Evolutionary conservation across 1,139 yeast species (phyloP), one percentile per base, ranked within the genome.

Genomic region (Pichia cactophila): DNA sequence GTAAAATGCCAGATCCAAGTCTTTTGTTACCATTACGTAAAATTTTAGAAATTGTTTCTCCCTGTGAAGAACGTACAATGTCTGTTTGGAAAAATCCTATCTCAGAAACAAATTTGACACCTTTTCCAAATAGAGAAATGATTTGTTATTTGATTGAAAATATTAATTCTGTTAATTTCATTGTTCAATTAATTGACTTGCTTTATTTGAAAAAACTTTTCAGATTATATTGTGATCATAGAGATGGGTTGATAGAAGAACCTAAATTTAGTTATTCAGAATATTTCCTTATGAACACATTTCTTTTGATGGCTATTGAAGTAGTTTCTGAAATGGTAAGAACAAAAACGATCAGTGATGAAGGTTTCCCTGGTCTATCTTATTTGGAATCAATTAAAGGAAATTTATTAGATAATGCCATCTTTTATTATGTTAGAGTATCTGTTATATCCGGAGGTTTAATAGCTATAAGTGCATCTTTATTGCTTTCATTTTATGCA

Each of bases 381-480:
- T 52, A 53, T 6, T 36, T 59, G 9, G 47, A 48, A 26, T 44
- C 46, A 9, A 26, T 47, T 14, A 61, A 59, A 42, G 45, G 50
- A 2, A 20, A 42, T 1, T 44, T 58, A 41, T 50, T 60, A 26
- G 49, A 51, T n/a, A 69, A 72, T 59, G 66, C 78, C 0, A 61
- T 78, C 9, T 73, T 62, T 55, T 79, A 75, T 60, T 80, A 74
- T 56, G 75, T 73, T 50, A 66, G 77, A 48, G 60, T 78, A 1
- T 64, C 72, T 7, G 68, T 78, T 2, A 58, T 77, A 29, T 70
- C 78, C 51, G 82, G 78, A 51, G 83, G 83, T 1, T 46, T 78
- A 0, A 65, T 65, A 41, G 71, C 81, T 1, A 65, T 83, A 20
- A 75, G 74, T 53, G 82, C 77, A 0, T 66, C 78, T 16, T 50